Conservation (phyloP, 2,329 filamentous ascomycete genomes). For the Beauveria varroae region DNA sequence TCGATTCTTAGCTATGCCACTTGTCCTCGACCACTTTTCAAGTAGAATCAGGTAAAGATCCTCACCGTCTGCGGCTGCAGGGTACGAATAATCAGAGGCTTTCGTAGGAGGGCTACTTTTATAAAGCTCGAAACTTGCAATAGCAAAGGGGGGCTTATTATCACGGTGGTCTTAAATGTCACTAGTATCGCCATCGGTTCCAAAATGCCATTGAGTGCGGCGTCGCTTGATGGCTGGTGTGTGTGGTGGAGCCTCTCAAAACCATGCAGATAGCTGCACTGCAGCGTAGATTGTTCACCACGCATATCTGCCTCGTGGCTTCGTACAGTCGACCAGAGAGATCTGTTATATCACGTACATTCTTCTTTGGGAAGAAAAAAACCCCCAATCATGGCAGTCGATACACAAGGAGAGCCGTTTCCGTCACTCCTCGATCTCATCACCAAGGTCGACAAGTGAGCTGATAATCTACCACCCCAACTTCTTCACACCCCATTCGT, state of each 20-base stretch:
- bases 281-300: neutral
- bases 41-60: too few species aligned
- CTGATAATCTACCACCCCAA: neutral
- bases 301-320: neutral
- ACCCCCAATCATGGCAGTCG: neutral
- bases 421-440: slow-evolving; percentile 13
- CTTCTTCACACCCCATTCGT: slow-evolving; percentile 2
- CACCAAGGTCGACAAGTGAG: slow-evolving; percentile 32
- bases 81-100: too few species aligned
- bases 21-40: too few species aligned
- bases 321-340: neutral
- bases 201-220: too few species aligned
- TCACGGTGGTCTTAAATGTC: neutral
- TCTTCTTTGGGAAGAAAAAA: too few species aligned
- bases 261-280: neutral
- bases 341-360: too few species aligned
- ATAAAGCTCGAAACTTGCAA: too few species aligned
- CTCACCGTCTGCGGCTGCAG: too few species aligned
- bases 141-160: neutral
- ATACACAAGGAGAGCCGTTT: neutral
- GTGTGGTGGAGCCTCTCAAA: neutral
- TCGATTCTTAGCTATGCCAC: too few species aligned
- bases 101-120: too few species aligned
- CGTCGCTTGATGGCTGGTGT: neutral
- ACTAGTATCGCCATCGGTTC: too few species aligned